A percentile compares a stretch with the other conserved stretches of the same genome.
These are phyloP conservation scores for Vicia villosa DNA, from an alignment of 306 rosid species.

Conservation along the genomic window DNA sequence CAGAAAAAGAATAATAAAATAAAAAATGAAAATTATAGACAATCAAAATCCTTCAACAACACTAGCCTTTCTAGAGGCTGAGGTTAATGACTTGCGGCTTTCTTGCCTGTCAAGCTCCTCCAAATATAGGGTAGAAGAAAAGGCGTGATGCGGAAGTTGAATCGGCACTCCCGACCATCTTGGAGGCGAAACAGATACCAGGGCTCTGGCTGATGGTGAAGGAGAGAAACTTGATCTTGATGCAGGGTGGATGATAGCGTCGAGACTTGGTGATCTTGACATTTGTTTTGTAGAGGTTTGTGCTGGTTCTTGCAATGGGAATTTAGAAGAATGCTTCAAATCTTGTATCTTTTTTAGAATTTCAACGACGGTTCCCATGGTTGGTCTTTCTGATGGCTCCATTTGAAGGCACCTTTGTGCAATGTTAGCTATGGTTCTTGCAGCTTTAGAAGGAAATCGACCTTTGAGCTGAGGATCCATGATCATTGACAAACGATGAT, in stretches of 20 bases:
- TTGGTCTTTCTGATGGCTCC: conserved; percentile 25
- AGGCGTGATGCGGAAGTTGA: conserved; percentile 9
- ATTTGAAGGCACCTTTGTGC: conserved; percentile 28
- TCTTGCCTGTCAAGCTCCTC: conserved; percentile 18
- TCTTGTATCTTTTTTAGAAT: conserved; percentile 21
- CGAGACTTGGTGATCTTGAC: conserved; percentile 27
- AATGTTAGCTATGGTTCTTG: conserved; percentile 23
- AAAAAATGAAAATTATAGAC: conserved; percentile 20
- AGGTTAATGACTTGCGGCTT: not conserved
- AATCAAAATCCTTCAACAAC: conserved; percentile 24
- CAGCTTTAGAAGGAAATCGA: conserved; percentile 20
- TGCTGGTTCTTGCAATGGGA: conserved; percentile 20
- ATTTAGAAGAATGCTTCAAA: conserved; percentile 18
- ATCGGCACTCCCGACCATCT: conserved; percentile 19
- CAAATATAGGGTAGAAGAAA: conserved; percentile 4
- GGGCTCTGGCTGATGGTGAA: not conserved
- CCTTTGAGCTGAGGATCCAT: conserved; percentile 30
- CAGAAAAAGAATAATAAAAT: conserved; percentile 12
- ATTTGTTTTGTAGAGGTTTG: not conserved
- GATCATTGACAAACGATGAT: conserved; percentile 19
- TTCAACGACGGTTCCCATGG: conserved; percentile 17
- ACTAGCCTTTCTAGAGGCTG: conserved; percentile 20
- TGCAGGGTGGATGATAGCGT: conserved; percentile 7
- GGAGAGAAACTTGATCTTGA: conserved; percentile 18
- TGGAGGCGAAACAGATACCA: conserved; percentile 14